phyloP scores from a whole-genome alignment of 768 basidiomycete species.

The Rhodotorula kratochvilovae region DNA sequence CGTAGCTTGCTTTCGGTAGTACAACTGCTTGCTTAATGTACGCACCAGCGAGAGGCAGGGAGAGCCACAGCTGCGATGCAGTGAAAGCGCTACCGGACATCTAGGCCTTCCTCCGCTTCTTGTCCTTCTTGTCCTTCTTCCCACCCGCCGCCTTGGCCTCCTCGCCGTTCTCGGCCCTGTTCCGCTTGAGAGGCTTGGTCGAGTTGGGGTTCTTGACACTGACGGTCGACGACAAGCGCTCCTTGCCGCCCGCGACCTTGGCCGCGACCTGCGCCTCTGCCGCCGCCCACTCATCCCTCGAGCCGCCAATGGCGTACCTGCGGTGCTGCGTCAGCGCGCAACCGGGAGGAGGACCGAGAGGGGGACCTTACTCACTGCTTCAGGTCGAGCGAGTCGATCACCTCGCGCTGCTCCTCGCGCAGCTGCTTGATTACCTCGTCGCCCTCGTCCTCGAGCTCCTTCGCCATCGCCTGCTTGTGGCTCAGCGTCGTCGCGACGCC shows the following conservation, averaged over 20 bases:
- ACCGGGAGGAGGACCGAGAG: background rate
- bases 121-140: slow-evolving; percentile 40
- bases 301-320: slow-evolving; percentile 36
- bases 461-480: slow-evolving; percentile 52
- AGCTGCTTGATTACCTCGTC: slow-evolving; percentile 57
- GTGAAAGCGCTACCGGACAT: no score
- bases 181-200: slow-evolving; percentile 36
- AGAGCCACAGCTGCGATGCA: no score
- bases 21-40: no score
- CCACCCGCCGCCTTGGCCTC: slow-evolving; percentile 16
- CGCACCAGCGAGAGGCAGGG: no score
- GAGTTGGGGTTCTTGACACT: slow-evolving; percentile 40
- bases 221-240: slow-evolving; percentile 21
- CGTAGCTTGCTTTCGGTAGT: no score
- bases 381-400: slow-evolving; percentile 82
- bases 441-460: slow-evolving; percentile 73
- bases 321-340: background rate
- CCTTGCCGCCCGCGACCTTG: slow-evolving; percentile 10
- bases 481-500: slow-evolving; percentile 17
- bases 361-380: slow-evolving; percentile 62
- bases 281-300: slow-evolving; percentile 36
- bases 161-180: slow-evolving; percentile 13
- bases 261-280: slow-evolving; percentile 39
- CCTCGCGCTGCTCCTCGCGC: slow-evolving; percentile 64
- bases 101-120: slow-evolving; percentile 29